A percentile compares a stretch with the other conserved stretches of the same genome.
These are phyloP conservation scores for Colletotrichum liriopes DNA, from an alignment of 2,329 filamentous ascomycete species.

Conservation along the genomic window DNA sequence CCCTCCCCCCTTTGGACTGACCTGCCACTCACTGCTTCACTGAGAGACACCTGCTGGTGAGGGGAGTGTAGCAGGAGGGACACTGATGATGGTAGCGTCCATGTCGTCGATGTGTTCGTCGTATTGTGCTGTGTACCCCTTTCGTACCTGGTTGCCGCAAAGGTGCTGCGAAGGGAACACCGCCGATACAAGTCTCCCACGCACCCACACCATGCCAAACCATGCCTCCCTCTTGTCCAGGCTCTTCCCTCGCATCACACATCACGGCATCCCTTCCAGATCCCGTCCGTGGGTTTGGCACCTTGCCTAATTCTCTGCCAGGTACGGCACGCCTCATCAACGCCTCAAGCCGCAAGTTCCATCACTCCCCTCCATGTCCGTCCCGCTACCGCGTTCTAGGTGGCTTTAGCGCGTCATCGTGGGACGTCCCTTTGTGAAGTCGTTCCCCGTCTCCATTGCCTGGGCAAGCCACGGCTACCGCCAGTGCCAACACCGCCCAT, in stretches of 20 bases:
- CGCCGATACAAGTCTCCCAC: constrained; percentile 13
- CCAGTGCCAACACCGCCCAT: constrained; percentile 16
- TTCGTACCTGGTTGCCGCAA: constrained; percentile 6
- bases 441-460: constrained; percentile 10
- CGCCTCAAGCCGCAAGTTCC: constrained; percentile 33
- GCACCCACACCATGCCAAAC: constrained; percentile 28
- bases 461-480: constrained; percentile 20
- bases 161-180: background rate
- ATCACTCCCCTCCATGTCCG: constrained; percentile 14
- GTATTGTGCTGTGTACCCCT: constrained; percentile 4
- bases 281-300: constrained; percentile 31
- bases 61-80: constrained; percentile 1
- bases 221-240: constrained; percentile 23
- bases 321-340: constrained; percentile 37
- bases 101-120: background rate
- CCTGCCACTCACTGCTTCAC: constrained; percentile 4
- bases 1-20: constrained; percentile 23
- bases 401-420: constrained; percentile 31
- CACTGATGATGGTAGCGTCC: background rate
- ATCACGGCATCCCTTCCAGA: constrained; percentile 39
- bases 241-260: constrained; percentile 23
- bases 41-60: constrained; percentile 1
- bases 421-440: constrained; percentile 25
- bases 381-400: constrained; percentile 20
- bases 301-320: constrained; percentile 36